phyloP scores from a whole-genome alignment of 2,329 filamentous ascomycete species.

The Xylariaceae sp. region DNA sequence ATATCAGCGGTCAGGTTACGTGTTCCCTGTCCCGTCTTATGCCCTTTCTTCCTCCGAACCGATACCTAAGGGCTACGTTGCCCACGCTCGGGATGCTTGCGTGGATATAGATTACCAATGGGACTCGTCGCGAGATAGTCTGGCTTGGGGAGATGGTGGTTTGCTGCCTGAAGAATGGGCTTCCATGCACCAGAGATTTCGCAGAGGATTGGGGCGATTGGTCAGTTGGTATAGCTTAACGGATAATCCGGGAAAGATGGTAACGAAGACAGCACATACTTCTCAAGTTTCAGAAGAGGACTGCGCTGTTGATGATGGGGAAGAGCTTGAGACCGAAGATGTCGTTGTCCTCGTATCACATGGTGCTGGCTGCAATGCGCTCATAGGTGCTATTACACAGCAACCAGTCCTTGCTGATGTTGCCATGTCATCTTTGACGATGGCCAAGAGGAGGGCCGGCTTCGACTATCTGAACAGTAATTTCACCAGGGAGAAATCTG shows the following conservation, averaged over 20 bases:
- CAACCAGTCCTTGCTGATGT: slow-evolving; percentile 92
- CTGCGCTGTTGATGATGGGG: slow-evolving; percentile 44
- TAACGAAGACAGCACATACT: slow-evolving; percentile 48
- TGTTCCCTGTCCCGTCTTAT: slow-evolving; percentile 79
- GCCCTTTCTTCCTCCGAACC: slow-evolving; percentile 79
- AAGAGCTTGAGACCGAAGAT: slow-evolving; percentile 71
- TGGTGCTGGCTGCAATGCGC: slow-evolving; percentile 92
- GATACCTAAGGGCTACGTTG: slow-evolving; percentile 86
- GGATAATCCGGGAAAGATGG: slow-evolving; percentile 57
- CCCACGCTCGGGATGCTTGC: slow-evolving; percentile 88
- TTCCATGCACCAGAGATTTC: slow-evolving; percentile 89
- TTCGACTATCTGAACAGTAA: slow-evolving; percentile 47
- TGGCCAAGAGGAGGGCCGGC: slow-evolving; percentile 71
- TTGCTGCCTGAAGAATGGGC: slow-evolving; percentile 94
- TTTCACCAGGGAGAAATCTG: slow-evolving; percentile 27
- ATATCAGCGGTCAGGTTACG: slow-evolving; percentile 58
- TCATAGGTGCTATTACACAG: slow-evolving; percentile 90
- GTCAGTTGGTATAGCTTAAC: slow-evolving; percentile 79
- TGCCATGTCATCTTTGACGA: slow-evolving; percentile 86
- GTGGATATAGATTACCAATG: slow-evolving; percentile 90
- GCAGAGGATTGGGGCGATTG: slow-evolving; percentile 77
- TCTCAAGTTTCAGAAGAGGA: slow-evolving; percentile 33
- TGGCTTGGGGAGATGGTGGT: slow-evolving; percentile 87
- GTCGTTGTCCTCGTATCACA: slow-evolving; percentile 91
- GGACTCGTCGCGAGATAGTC: slow-evolving; percentile 83